Percentiles rank a stretch among this genome's conserved stretches.
Evolutionary conservation across 306 rosid genomes (phyloP).

Genomic region (Coriaria nepalensis): DNA sequence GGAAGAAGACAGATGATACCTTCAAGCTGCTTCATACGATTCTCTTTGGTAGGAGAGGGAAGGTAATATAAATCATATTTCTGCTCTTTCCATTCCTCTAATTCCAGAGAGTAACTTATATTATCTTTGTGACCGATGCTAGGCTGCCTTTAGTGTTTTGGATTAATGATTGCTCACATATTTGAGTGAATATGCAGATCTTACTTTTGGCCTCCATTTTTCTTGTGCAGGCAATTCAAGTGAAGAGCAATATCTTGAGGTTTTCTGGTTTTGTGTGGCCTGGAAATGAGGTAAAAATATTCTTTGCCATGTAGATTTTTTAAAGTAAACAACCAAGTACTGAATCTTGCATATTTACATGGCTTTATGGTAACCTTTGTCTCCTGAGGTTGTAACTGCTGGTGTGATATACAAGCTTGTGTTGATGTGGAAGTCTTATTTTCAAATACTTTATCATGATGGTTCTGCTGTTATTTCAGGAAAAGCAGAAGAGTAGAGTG

Average conservation of each 20-base stretch:
- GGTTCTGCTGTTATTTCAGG: slow-evolving; percentile 36
- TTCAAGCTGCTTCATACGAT: slow-evolving; percentile 79
- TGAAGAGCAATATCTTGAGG: slow-evolving; percentile 79
- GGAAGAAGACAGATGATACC: slow-evolving; percentile 70
- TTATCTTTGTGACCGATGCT: no score
- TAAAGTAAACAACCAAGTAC: no score
- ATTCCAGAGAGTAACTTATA: not conserved
- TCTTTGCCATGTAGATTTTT: no score
- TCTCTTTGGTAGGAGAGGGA: slow-evolving; percentile 93
- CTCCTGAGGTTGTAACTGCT: not conserved
- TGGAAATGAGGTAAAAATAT: slow-evolving; percentile 56
- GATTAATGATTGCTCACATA: slow-evolving; percentile 1
- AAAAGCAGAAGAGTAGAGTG: slow-evolving; percentile 74
- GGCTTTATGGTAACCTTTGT: not conserved
- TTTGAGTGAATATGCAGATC: slow-evolving; percentile 3
- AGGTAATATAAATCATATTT: slow-evolving; percentile 30
- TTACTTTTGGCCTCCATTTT: slow-evolving; percentile 6
- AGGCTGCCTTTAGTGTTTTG: not conserved
- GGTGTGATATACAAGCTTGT: slow-evolving; percentile 3
- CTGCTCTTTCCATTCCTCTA: not conserved
- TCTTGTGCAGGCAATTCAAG: slow-evolving; percentile 62
- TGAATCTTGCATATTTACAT: not conserved
- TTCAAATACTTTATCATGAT: slow-evolving; percentile 11
- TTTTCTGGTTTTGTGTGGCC: slow-evolving; percentile 98
- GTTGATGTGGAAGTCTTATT: slow-evolving; percentile 8